Percentiles rank a stretch among this genome's conserved stretches.
Evolutionary conservation across 495 filamentous ascomycete species (phyloP).

Genomic region (Pseudoneurospora amorphoporcata): DNA sequence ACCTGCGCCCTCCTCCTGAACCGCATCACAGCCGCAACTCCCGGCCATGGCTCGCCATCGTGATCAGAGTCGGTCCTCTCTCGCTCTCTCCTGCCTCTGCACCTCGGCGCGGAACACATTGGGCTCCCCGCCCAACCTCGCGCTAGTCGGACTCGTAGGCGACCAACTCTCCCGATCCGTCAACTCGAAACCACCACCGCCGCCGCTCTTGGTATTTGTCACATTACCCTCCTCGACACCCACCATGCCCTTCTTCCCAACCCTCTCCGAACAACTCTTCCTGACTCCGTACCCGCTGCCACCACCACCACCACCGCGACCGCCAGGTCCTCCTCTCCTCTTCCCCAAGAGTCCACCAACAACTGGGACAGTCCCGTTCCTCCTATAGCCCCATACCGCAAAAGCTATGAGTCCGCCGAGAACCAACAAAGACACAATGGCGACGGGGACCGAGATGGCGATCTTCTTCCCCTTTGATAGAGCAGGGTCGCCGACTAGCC

Average conservation of each 20-base stretch:
- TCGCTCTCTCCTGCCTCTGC: constrained; percentile 18
- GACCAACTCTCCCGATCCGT: constrained; percentile 26
- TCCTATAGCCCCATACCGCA: constrained; percentile 7
- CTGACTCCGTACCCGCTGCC: constrained; percentile 19
- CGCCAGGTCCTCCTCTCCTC: neutral
- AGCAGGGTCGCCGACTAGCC: neutral
- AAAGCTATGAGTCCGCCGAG: neutral
- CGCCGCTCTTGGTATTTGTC: constrained; percentile 5
- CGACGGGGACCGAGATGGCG: constrained; percentile 17
- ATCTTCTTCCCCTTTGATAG: neutral
- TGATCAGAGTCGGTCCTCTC: constrained; percentile 1
- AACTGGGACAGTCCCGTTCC: constrained; percentile 7
- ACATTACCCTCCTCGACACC: neutral
- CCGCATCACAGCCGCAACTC: neutral
- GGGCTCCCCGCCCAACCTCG: neutral
- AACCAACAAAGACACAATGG: constrained; percentile 8
- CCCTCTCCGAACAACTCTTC: constrained; percentile 14
- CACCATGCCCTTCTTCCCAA: neutral
- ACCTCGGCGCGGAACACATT: constrained; percentile 30
- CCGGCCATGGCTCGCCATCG: no score
- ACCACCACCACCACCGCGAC: neutral
- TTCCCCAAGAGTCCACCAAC: constrained; percentile 5
- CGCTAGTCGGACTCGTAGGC: constrained; percentile 7
- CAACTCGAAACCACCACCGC: constrained; percentile 14
- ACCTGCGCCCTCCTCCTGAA: neutral